Evolutionary conservation across 2,329 filamentous ascomycete genomes (phyloP).

Genomic region (Neonectria neomacrospora): DNA sequence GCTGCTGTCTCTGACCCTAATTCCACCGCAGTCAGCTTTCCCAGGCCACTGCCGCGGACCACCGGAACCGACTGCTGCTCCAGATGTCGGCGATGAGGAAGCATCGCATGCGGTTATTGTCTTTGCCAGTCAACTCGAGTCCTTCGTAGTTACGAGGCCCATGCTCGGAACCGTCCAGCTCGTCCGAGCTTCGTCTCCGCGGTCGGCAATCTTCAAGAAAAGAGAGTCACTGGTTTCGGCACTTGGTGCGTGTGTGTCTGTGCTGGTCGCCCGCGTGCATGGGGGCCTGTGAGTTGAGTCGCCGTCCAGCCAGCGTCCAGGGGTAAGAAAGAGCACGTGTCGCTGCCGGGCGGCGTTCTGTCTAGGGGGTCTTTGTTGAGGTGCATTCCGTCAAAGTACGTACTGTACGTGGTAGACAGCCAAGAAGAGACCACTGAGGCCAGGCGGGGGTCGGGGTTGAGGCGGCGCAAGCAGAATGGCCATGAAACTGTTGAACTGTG

Average conservation of each 20-base stretch:
- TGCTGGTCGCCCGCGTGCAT: background rate
- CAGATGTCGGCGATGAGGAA: constrained; percentile 21
- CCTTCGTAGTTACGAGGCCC: constrained; percentile 29
- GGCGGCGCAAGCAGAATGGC: constrained; percentile 4
- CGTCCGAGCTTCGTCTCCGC: constrained; percentile 9
- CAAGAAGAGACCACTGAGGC: background rate
- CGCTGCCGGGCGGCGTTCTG: background rate
- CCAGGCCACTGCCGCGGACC: constrained; percentile 36
- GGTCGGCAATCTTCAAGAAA: background rate
- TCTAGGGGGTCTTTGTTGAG: constrained; percentile 14
- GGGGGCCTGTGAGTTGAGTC: background rate
- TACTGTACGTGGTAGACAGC: constrained; percentile 4
- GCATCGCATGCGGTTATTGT: constrained; percentile 1
- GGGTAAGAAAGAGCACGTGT: constrained; percentile 7
- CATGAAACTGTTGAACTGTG: constrained; percentile 38
- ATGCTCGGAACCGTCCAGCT: constrained; percentile 14
- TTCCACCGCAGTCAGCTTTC: background rate
- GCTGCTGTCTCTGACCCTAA: too few species aligned
- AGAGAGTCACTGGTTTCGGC: background rate
- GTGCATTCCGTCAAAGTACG: background rate
- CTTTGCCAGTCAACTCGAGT: background rate
- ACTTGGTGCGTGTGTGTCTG: background rate
- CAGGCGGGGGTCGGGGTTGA: background rate
- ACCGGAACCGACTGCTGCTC: constrained; percentile 25
- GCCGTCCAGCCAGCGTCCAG: background rate